Evolutionary conservation across 148 eudicot genomes (phyloP).

Genomic region (Fagopyrum tataricum): DNA sequence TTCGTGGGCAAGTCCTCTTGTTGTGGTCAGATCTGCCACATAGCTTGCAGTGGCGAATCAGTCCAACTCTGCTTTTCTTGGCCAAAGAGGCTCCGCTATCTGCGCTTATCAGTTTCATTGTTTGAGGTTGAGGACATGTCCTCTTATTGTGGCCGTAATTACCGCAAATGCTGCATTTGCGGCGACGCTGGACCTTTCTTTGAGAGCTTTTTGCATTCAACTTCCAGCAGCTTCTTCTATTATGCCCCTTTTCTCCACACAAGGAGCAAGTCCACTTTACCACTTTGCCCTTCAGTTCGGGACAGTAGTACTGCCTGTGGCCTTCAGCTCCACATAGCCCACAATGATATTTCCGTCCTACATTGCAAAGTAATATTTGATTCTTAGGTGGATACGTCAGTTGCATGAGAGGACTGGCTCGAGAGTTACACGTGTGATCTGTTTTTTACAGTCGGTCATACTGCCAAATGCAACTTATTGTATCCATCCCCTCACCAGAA

Average conservation of each 20-base stretch:
- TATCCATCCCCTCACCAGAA: neutral
- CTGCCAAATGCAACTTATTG: neutral
- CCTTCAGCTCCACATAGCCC: conserved; percentile 85
- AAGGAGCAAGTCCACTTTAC: conserved; percentile 50
- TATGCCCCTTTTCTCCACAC: conserved; percentile 80
- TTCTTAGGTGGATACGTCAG: neutral
- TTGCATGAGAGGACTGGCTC: neutral
- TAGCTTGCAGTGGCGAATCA: conserved; percentile 17
- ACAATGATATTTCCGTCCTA: conserved; percentile 70
- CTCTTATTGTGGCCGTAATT: conserved; percentile 60
- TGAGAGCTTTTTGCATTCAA: conserved; percentile 21
- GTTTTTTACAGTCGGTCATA: neutral
- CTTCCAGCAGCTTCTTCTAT: conserved; percentile 57
- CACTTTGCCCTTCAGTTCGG: conserved; percentile 37
- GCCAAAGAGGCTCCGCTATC: neutral
- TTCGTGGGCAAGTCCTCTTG: conserved; percentile 11
- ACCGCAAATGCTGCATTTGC: conserved; percentile 46
- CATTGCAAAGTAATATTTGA: neutral
- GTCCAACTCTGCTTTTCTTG: neutral
- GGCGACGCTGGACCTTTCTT: conserved; percentile 21
- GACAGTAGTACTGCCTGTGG: conserved; percentile 76
- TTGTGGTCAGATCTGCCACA: conserved; percentile 24
- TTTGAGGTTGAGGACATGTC: conserved; percentile 36
- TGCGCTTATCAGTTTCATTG: neutral
- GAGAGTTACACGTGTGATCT: too few relatives aligned